Percentiles rank a stretch among this genome's conserved stretches.
Evolutionary conservation across 2,329 filamentous ascomycete species (phyloP).

Genomic region (Xylariales sp.): DNA sequence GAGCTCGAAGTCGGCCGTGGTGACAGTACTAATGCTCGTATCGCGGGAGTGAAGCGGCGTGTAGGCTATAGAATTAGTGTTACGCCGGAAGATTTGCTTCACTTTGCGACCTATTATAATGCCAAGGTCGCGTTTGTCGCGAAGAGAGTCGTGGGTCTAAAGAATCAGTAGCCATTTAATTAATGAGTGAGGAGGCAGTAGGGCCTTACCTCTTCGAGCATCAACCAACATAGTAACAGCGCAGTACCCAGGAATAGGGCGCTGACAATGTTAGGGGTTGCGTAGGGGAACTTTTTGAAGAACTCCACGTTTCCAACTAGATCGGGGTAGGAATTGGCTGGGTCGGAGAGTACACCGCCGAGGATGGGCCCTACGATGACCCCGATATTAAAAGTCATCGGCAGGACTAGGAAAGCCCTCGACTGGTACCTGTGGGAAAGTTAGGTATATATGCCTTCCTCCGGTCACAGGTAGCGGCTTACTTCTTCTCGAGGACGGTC

Average conservation of each 20-base stretch:
- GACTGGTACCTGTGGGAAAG: slow-evolving; percentile 53
- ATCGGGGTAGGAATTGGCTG: slow-evolving; percentile 55
- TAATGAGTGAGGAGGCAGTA: not conserved
- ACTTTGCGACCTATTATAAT: slow-evolving; percentile 55
- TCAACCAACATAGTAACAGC: slow-evolving; percentile 59
- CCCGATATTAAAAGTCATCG: slow-evolving; percentile 79
- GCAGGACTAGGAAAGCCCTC: slow-evolving; percentile 57
- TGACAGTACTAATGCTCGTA: slow-evolving; percentile 42
- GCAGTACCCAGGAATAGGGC: slow-evolving; percentile 60
- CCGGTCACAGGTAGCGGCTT: slow-evolving; percentile 19
- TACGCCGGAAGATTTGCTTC: slow-evolving; percentile 44
- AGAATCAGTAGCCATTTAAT: slow-evolving; percentile 28
- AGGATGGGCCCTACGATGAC: slow-evolving; percentile 69
- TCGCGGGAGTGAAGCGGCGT: slow-evolving; percentile 51
- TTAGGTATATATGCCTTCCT: slow-evolving; percentile 21
- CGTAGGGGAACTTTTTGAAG: slow-evolving; percentile 64
- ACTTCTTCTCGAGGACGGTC: slow-evolving; percentile 58
- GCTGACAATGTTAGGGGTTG: slow-evolving; percentile 65
- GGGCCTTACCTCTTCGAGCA: slow-evolving; percentile 61
- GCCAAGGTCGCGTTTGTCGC: slow-evolving; percentile 57
- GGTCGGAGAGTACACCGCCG: slow-evolving; percentile 59
- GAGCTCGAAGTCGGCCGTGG: slow-evolving; percentile 46
- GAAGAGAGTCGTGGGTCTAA: slow-evolving; percentile 60
- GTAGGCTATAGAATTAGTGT: slow-evolving; percentile 47
- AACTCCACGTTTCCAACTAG: slow-evolving; percentile 61